Conservation (phyloP, 768 basidiomycete species). For the Holtermanniella nyarrowii region DNA sequence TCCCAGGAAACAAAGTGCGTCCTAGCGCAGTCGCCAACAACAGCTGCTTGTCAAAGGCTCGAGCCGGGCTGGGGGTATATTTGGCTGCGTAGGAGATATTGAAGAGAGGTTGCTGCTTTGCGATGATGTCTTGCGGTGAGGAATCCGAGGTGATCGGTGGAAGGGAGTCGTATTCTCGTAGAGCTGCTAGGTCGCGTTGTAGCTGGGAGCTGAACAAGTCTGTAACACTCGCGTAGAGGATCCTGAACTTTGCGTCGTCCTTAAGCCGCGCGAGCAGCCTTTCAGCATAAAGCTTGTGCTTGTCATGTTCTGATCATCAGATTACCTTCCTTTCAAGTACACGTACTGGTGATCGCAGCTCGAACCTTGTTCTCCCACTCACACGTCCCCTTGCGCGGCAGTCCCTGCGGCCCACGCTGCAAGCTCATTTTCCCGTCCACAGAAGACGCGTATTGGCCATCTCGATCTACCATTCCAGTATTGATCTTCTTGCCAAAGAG, state of each 20-base stretch:
- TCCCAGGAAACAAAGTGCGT: constrained; percentile 46
- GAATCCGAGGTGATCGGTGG: constrained; percentile 17
- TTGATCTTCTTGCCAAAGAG: background rate
- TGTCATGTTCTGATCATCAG: constrained; percentile 8
- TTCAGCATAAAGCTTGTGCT: constrained; percentile 13
- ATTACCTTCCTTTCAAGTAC: too few relatives aligned
- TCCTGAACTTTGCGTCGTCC: constrained; percentile 48
- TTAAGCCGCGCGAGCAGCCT: constrained; percentile 15
- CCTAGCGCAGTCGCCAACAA: constrained; percentile 58
- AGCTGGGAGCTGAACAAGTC: constrained; percentile 54
- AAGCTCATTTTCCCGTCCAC: too few relatives aligned
- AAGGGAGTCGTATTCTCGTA: constrained; percentile 41
- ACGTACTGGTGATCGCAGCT: background rate
- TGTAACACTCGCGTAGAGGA: constrained; percentile 55
- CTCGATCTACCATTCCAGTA: background rate
- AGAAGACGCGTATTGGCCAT: too few relatives aligned
- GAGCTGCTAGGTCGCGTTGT: constrained; percentile 45
- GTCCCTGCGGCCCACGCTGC: constrained; percentile 1
- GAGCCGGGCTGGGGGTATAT: constrained; percentile 58
- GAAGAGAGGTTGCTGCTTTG: constrained; percentile 33
- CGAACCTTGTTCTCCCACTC: constrained; percentile 11
- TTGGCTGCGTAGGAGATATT: constrained; percentile 54
- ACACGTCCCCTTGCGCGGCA: background rate
- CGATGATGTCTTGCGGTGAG: constrained; percentile 7
- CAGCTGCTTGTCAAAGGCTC: constrained; percentile 54